Evolutionary conservation across 1,139 yeast genomes (phyloP).

Genomic region (Schwanniomyces etchellsii): DNA sequence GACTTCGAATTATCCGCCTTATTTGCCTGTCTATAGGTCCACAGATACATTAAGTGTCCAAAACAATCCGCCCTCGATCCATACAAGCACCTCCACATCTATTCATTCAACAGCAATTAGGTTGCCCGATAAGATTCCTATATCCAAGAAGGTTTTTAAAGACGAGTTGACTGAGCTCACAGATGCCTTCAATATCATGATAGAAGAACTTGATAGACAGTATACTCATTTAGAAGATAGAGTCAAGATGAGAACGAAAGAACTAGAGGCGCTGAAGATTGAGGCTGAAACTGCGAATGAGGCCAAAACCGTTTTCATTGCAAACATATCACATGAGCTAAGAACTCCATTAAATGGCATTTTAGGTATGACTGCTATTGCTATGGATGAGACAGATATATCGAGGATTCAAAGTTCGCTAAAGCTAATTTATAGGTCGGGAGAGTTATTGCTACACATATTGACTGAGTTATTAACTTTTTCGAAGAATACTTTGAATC

Average conservation of each 20-base stretch:
- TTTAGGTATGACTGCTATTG: conserved; percentile 91
- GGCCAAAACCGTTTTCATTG: conserved; percentile 91
- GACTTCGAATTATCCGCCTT: conserved; percentile 1
- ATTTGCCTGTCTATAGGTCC: not conserved
- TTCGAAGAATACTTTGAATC: conserved; percentile 82
- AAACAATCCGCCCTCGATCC: conserved; percentile 20
- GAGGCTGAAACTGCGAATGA: conserved; percentile 94
- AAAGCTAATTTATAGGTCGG: conserved; percentile 78
- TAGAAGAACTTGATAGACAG: conserved; percentile 79
- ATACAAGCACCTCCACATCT: conserved; percentile 23
- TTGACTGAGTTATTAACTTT: conserved; percentile 85
- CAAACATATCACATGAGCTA: conserved; percentile 91
- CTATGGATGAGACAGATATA: conserved; percentile 76
- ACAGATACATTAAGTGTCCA: conserved; percentile 2
- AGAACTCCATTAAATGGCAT: conserved; percentile 95
- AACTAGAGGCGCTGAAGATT: conserved; percentile 79
- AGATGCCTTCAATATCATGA: conserved; percentile 87
- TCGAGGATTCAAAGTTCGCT: conserved; percentile 59
- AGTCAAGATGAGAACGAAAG: conserved; percentile 82
- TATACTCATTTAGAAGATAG: conserved; percentile 82
- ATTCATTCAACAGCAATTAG: conserved; percentile 35
- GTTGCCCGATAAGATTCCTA: conserved; percentile 48
- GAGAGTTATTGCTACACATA: conserved; percentile 80
- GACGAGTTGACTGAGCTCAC: conserved; percentile 88
- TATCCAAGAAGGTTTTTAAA: conserved; percentile 54